Conservation (phyloP, 2,329 filamentous ascomycete species). For the Davidsoniella neocaledoniae region DNA sequence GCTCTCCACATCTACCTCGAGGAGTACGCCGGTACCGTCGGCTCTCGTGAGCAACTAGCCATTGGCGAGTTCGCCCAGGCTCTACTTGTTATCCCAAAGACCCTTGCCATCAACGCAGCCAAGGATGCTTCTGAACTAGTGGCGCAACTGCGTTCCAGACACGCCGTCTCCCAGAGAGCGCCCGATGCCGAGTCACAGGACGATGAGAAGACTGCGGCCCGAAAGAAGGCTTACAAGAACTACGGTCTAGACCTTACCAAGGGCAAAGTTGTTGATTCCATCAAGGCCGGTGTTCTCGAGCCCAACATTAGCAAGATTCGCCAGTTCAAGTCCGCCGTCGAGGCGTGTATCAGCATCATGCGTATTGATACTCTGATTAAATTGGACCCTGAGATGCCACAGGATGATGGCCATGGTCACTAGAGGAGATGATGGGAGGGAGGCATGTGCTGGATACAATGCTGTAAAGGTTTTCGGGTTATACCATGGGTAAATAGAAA, state of each 20-base stretch:
- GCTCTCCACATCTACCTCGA: slow-evolving; percentile 97
- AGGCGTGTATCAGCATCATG: slow-evolving; percentile 98
- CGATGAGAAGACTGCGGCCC: slow-evolving; percentile 76
- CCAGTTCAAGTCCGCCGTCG: slow-evolving; percentile 95
- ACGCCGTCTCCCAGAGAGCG: slow-evolving; percentile 85
- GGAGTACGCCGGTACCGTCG: slow-evolving; percentile 94
- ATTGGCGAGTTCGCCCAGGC: slow-evolving; percentile 96
- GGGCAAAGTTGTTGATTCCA: slow-evolving; percentile 79
- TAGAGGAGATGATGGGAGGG: slow-evolving; percentile 25
- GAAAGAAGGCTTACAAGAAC: slow-evolving; percentile 97
- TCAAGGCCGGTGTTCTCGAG: slow-evolving; percentile 91
- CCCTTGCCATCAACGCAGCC: slow-evolving; percentile 87
- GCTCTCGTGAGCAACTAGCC: slow-evolving; percentile 90
- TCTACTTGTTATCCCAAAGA: slow-evolving; percentile 89
- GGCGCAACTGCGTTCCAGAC: slow-evolving; percentile 82
- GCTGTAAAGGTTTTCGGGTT: background rate
- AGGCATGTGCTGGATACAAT: too few species aligned
- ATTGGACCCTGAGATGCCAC: slow-evolving; percentile 69
- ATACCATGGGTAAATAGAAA: slow-evolving; percentile 4
- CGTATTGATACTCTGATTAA: slow-evolving; percentile 97
- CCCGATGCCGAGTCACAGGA: slow-evolving; percentile 70
- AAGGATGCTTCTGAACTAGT: slow-evolving; percentile 93
- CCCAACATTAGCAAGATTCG: slow-evolving; percentile 96
- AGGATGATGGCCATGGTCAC: slow-evolving; percentile 77
- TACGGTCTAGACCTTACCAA: slow-evolving; percentile 83